These are phyloP conservation scores for Podila clonocystis DNA, from an alignment of 192 early-diverging fungal species.

Conservation along the genomic window DNA sequence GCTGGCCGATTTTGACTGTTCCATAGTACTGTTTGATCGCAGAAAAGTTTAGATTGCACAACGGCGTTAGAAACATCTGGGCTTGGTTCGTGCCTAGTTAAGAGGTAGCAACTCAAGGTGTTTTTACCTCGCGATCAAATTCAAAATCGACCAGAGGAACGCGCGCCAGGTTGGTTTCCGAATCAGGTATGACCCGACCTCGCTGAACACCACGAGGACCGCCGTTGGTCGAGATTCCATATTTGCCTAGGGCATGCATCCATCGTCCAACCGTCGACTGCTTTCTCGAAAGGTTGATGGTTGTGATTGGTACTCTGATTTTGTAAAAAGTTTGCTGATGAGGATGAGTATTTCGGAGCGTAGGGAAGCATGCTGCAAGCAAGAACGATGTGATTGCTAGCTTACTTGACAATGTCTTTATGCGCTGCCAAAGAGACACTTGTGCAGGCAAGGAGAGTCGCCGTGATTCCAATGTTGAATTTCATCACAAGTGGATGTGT, in stretches of 20 bases:
- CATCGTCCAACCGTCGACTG: conserved; percentile 24
- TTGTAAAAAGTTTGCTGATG: neutral
- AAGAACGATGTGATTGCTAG: neutral
- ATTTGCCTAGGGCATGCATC: conserved; percentile 23
- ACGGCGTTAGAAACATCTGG: neutral
- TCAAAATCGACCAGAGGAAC: conserved; percentile 21
- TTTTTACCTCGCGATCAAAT: conserved; percentile 28
- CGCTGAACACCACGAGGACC: conserved; percentile 15
- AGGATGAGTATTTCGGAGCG: too few relatives aligned
- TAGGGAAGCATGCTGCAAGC: too few relatives aligned
- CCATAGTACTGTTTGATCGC: conserved; percentile 64
- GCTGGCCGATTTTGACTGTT: conserved; percentile 68
- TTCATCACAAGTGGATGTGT: conserved; percentile 5
- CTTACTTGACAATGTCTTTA: conserved; percentile 25
- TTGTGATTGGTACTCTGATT: conserved; percentile 21
- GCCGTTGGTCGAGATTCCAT: conserved; percentile 5
- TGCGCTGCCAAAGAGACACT: neutral
- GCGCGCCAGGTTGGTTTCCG: neutral
- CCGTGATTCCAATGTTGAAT: conserved; percentile 19
- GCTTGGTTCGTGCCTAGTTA: too few relatives aligned
- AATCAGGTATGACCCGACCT: conserved; percentile 1
- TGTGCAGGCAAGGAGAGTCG: conserved; percentile 8
- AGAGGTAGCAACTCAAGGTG: neutral
- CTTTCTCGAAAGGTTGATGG: neutral
- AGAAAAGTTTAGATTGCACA: neutral